Evolutionary conservation across 2,329 filamentous ascomycete species (phyloP), one percentile per base, ranked within the genome.

Genomic region (Beauveria sp.): DNA sequence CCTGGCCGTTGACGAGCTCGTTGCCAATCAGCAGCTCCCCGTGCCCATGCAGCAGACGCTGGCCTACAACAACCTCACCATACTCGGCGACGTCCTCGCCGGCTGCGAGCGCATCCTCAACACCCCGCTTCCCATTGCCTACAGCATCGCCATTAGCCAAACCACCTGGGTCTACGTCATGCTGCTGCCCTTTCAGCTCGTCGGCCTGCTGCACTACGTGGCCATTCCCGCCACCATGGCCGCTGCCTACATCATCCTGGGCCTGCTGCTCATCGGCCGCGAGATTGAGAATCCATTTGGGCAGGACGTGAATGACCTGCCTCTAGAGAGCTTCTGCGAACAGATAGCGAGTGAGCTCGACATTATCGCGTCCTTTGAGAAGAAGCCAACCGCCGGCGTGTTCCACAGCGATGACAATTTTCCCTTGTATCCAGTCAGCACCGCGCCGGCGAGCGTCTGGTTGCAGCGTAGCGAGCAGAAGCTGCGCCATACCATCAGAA

Each of bases 201-300:
- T 84, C 69, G 70, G 72, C 0, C 71, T 74, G 3, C 82, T 96
- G 1, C 67, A 74, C 8, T 94, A 88, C 87, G 80, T 92, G 65
- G 87, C 90, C 14, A 92, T 94, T 65, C 90, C 90, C 0, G 90
- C 86, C 40, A 88, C 86, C 50, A 77, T 92, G 18, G 80, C 79
- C 4, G 87, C 87, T 3, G 86, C 88, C 3, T 93, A 93, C 73
- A 93, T 94, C 66, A 93, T 94, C 70, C 83, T 94, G 63, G 89
- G 89, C 26, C 84, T 94, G 51, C 76, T 81, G 37, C 77, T 82
- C 64, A 93, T 93, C 67, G 90, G 90, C 44, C 84, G 85, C 64
- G 90, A 94, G 73, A 89, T 94, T 65, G 90, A 94, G 73, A 91
- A 94, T 69, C 90, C 90, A 6, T 94, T 94, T 71, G 90, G 90